Evolutionary conservation across 1,284 basidiomycete species (phyloP), one percentile per base, ranked within the genome.

Genomic region (Coniophora puteana): DNA sequence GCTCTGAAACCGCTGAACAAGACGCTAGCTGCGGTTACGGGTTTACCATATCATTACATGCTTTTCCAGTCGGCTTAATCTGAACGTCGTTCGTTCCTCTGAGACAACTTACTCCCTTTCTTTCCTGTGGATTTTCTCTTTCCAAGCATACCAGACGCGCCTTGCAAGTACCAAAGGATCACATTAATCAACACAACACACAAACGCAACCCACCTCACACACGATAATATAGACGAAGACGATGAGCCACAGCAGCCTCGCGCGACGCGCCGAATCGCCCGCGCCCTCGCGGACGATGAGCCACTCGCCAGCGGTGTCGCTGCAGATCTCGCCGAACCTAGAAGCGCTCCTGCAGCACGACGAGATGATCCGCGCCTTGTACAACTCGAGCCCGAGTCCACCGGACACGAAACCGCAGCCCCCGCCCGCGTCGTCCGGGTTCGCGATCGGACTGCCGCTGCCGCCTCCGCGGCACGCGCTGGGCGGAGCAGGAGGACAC

Each of bases 251-350:
- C n/a, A n/a, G n/a, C n/a, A n/a, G n/a, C n/a, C n/a, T n/a, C n/a
- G n/a, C n/a, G n/a, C n/a, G n/a, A n/a, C n/a, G n/a, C n/a, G n/a
- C n/a, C n/a, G n/a, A n/a, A n/a, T n/a, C n/a, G n/a, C n/a, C n/a
- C n/a, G n/a, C n/a, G n/a, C n/a, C n/a, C n/a, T n/a, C n/a, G n/a
- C n/a, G n/a, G n/a, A n/a, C n/a, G n/a, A n/a, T n/a, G n/a, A n/a
- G n/a, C n/a, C n/a, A n/a, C n/a, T n/a, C n/a, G 16, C 8, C 50
- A 1, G 21, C 13, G 2, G 38, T 45, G 11, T 56, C 64, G 1
- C 58, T 81, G 38, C 60, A 69, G 16, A 83, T 83, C 44, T 80
- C 78, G 3, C 71, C 75, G 1, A 72, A 83, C 54, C 71, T 82
- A 34, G 72, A 79, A 48, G 80, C 80, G 8, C 55, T 83, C 8